Evolutionary conservation across 2,329 filamentous ascomycete species (phyloP), one percentile per base, ranked within the genome.

Genomic region (Diaporthe helianthi): DNA sequence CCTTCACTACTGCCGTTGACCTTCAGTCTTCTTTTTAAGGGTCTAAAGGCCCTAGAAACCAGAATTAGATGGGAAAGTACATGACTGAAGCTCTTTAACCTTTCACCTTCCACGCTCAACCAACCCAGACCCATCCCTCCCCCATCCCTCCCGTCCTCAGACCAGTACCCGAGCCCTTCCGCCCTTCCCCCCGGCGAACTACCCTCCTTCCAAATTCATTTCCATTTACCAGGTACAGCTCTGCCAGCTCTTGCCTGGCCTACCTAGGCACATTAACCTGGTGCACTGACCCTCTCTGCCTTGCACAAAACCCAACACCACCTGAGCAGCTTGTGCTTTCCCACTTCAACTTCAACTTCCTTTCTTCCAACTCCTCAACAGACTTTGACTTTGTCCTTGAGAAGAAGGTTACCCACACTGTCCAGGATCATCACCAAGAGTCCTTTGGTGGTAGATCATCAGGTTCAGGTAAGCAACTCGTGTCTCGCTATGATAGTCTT

Each of bases 391-490:
- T 49, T 29, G 12, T 29, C 19, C 24, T 47, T 19, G n/a, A 44
- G 41, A 47, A 47, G 55, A 24, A n/a, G 19, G 29, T 22, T 7
- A 19, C 31, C 31, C 41, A 33, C 41, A 9, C n/a, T 44, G 19
- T 36, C 54, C 8, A 7, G n/a, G 15, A 15, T 17, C 54, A 36
- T 41, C 33, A 8, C 33, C 55, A 53, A 17, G 7, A 26, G 17
- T 12, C 4, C 8, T 36, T 49, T 49, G 58, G n/a, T 63, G 47
- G n/a, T n/a, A n/a, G 22, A 12, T 33, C 54, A 31, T 51, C 24
- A 46, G 15, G 26, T 46, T 52, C 47, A 68, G 55, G 66, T 68
- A 46, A 68, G 66, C 47, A 46, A 24, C n/a, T 19, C 9, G 7
- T 24, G 29, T 49, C 26, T 47, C 33, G 24, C 49, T 24, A n/a